Base-by-base conservation (phyloP, 768 basidiomycete species). In the Serpula lacrymans region DNA sequence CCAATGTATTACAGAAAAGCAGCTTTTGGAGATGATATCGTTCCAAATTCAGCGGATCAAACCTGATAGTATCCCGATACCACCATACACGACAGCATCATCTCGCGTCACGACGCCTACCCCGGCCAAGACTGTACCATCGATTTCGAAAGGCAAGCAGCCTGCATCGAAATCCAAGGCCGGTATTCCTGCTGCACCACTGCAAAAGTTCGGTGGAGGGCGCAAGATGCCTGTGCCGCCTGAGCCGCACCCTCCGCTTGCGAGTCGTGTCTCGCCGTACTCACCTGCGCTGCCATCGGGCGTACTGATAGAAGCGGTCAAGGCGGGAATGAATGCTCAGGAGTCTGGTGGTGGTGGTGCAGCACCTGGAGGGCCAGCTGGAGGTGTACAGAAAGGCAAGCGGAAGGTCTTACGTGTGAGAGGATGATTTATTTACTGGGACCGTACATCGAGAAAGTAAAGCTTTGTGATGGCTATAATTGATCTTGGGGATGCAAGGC, bases 251-350 rank as follows among this genome's bases (percentile, higher is more conserved):
- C 90, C 88, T 1, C 70, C 81, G 13, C 67, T 94, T 17, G 74
- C 83, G 12, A 80, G 70, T 49, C 77, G 93, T 25, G 71, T 91
- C 14, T 89, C 88, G 6, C 71, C 82, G 2, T 89, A 90, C 53
- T 88, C 87, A 2, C 91, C 90, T 6, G 77, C 83, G 7, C 65
- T 90, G 7, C 77, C 84, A 25, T 73, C 81, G 0, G 89, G 89
- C 5, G 77, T 91, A 31, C 73, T 93, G 24, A 70, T 95, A 25
- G 85, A 91, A 27, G 79, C 88, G 1, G 75, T 93, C 27, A 92
- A 91, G 60, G 86, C 89, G 0, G 90, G 89, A 1, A 82, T 92
- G 78, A 88, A 74, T 51, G 75, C 82, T 23, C 68, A 65, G 42
- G 78, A 82, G 41, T 72, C 73, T 37, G 69, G 62, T 45, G 69